Conservation (phyloP, 352 stramenopile genomes). For the Pythium dissotocum region DNA sequence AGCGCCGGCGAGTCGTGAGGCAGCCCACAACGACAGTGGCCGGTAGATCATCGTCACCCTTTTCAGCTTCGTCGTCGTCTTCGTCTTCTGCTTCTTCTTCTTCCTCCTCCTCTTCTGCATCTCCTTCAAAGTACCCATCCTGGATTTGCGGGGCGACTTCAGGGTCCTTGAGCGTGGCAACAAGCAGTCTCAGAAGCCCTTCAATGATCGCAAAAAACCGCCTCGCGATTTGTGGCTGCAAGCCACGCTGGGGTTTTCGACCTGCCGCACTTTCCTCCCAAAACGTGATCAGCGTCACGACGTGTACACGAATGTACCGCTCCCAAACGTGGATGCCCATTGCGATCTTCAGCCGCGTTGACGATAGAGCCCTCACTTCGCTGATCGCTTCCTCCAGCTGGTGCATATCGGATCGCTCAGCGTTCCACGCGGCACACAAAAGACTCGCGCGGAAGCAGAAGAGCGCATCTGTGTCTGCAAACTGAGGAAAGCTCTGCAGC, state of each 20-base stretch:
- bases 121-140: slow-evolving; percentile 20
- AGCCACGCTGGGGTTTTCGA: slow-evolving; percentile 60
- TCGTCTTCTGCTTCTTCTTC: slow-evolving; percentile 34
- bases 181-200: slow-evolving; percentile 51
- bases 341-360: slow-evolving; percentile 44
- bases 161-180: slow-evolving; percentile 25
- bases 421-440: slow-evolving; percentile 78
- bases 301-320: slow-evolving; percentile 76
- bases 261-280: slow-evolving; percentile 79
- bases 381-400: slow-evolving; percentile 73
- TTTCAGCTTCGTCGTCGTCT: slow-evolving; percentile 31
- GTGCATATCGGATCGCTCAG: slow-evolving; percentile 82
- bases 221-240: slow-evolving; percentile 75
- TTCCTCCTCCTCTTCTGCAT: slow-evolving; percentile 20
- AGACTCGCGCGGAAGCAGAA: slow-evolving; percentile 67
- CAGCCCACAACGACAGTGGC: slow-evolving; percentile 43
- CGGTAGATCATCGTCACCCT: slow-evolving; percentile 23
- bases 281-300: slow-evolving; percentile 79
- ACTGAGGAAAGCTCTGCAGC: slow-evolving; percentile 58
- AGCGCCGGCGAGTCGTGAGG: slow-evolving; percentile 47
- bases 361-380: slow-evolving; percentile 54
- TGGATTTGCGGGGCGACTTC: background rate
- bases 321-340: slow-evolving; percentile 82
- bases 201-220: slow-evolving; percentile 82
- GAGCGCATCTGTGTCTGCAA: slow-evolving; percentile 53